Base-by-base conservation (phyloP, 179 eudicot genomes). In the Vitellaria paradoxa region DNA sequence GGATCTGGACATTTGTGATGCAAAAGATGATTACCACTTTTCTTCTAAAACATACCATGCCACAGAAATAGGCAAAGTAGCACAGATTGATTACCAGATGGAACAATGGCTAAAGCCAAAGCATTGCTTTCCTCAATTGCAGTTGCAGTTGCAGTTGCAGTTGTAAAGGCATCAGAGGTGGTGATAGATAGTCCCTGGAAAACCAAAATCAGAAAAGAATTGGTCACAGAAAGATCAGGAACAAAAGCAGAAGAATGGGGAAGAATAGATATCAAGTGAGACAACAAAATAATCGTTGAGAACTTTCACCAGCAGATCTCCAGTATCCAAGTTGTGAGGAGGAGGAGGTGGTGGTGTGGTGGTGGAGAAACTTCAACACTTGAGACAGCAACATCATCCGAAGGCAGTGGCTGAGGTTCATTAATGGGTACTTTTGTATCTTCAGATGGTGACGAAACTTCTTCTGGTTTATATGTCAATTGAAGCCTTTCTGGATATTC, bases 61-160 rank as follows among this genome's bases (percentile, higher is more conserved):
- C 17, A 37, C 17, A 24, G 1, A 56, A 45, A 79, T 62, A 65
- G 0, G 20, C 17, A 24, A 7, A 73, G 15, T 24, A 20, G 77
- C 45, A 49, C 9, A 55, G 47, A 59, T 73, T 56, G 60, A 46
- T 80, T 72, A 94, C 98, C 97, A 70, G 93, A 80, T 76, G 98
- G 81, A 67, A 93, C 85, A 68, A 93, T 90, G 64, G 96, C 96
- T 77, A 94, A 85, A 69, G 98, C 97, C 89, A 92, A 74, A 40
- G 98, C 97, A 81, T 94, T 94, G 86, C 93, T 89, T 40, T 94
- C 98, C 85, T 94, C 98, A 62, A 92, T 87, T 50, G 85, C 82
- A 77, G 91, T 85, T 80, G 92, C 45, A 42, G 45, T 3, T 42
- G 45, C 45, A 42, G 45, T 42, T 42, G 37, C 37, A 30, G 37